Evolutionary conservation across 345 rosid species (phyloP).

Genomic region (Heritiera littoralis): DNA sequence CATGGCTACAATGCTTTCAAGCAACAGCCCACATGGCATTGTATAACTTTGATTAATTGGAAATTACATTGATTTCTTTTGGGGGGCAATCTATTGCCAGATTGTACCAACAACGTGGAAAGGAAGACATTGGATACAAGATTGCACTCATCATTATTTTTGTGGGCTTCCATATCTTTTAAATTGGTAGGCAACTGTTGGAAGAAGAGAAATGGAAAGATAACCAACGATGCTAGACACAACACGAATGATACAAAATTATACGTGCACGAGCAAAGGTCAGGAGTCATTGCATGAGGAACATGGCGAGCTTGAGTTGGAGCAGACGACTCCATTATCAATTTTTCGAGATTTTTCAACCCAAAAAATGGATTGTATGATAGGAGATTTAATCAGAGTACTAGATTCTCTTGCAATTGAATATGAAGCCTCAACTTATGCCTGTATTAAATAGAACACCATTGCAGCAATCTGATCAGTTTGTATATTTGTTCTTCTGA

Average conservation of each 20-base stretch:
- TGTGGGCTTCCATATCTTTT: neutral
- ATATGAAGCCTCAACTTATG: neutral
- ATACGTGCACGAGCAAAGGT: neutral
- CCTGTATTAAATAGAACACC: neutral
- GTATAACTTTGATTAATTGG: neutral
- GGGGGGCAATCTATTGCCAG: neutral
- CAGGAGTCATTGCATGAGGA: neutral
- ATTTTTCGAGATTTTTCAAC: neutral
- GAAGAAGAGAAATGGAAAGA: neutral
- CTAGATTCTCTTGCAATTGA: too few relatives aligned
- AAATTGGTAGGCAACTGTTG: neutral
- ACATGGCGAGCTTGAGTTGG: neutral
- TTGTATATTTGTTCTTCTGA: neutral
- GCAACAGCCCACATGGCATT: constrained; percentile 4
- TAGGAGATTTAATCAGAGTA: neutral
- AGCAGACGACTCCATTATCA: neutral
- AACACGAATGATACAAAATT: too few relatives aligned
- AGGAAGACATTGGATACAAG: neutral
- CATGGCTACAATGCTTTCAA: neutral
- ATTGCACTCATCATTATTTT: neutral
- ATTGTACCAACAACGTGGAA: neutral
- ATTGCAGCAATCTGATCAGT: neutral
- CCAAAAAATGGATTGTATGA: too few relatives aligned
- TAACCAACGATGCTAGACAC: too few relatives aligned
- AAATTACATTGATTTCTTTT: neutral